phyloP scores from a whole-genome alignment of 2,329 filamentous ascomycete genomes.

The Clarireedia homoeocarpa region DNA sequence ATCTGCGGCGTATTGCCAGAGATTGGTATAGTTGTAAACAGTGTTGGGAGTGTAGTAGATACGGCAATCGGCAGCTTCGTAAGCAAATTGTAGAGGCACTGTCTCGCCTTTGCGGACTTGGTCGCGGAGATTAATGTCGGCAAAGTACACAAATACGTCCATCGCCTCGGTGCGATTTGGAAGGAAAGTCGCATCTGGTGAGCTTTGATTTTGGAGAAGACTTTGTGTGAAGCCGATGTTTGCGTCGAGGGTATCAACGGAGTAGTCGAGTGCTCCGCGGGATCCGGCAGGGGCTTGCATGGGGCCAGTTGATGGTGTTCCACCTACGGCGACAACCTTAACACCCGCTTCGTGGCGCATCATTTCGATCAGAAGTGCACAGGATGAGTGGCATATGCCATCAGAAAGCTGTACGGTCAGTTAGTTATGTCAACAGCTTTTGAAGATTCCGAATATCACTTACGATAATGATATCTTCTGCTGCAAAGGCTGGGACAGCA shows the following conservation, averaged over 20 bases:
- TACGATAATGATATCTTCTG: conserved; percentile 34
- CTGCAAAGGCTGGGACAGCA: conserved; percentile 28
- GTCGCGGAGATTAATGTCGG: conserved; percentile 37
- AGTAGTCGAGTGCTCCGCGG: conserved; percentile 38
- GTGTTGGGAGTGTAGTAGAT: conserved; percentile 50
- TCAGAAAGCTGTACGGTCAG: conserved; percentile 40
- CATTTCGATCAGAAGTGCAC: conserved; percentile 48
- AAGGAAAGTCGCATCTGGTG: conserved; percentile 13
- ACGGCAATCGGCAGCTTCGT: conserved; percentile 52
- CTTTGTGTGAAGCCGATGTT: conserved; percentile 21
- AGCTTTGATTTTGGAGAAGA: conserved; percentile 12
- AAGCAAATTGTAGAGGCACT: conserved; percentile 48
- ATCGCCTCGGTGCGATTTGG: conserved; percentile 17
- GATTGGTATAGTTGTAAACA: conserved; percentile 37
- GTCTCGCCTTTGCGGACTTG: conserved; percentile 27
- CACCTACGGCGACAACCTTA: conserved; percentile 46
- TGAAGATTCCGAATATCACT: neutral
- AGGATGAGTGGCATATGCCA: conserved; percentile 51
- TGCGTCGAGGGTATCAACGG: conserved; percentile 19
- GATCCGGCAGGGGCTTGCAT: conserved; percentile 46
- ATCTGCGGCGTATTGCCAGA: conserved; percentile 41
- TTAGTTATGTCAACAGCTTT: neutral
- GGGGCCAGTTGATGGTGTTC: conserved; percentile 36
- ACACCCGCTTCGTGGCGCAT: conserved; percentile 45
- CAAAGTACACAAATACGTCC: conserved; percentile 21